phyloP scores from a whole-genome alignment of 2,329 filamentous ascomycete species.

The Aspergillus vadensis region DNA sequence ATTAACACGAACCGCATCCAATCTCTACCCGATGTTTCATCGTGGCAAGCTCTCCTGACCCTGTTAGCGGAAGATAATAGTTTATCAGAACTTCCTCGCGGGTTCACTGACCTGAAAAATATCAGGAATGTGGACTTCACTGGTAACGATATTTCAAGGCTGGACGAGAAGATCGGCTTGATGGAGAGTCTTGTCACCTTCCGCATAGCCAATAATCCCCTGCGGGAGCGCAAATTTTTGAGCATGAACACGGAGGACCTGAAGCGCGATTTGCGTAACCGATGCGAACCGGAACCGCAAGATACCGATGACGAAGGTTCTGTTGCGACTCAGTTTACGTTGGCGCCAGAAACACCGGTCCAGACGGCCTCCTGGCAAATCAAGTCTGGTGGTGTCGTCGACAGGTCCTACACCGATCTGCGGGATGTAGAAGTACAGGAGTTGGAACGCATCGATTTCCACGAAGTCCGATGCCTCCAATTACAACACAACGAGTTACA shows the following conservation, averaged over 20 bases:
- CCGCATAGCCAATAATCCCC: constrained; percentile 81
- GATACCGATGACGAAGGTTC: constrained; percentile 43
- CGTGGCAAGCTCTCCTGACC: constrained; percentile 72
- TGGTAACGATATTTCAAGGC: constrained; percentile 74
- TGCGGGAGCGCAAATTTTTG: constrained; percentile 83
- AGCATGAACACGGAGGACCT: constrained; percentile 78
- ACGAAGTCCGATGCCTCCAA: constrained; percentile 60
- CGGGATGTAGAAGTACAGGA: constrained; percentile 54
- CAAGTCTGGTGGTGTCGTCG: constrained; percentile 56
- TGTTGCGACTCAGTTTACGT: constrained; percentile 44
- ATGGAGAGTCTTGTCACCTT: constrained; percentile 79
- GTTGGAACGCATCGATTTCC: constrained; percentile 47
- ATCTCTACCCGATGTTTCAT: constrained; percentile 70
- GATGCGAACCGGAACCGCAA: constrained; percentile 57
- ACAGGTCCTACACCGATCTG: constrained; percentile 69
- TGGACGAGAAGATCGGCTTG: constrained; percentile 74
- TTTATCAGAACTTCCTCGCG: constrained; percentile 72
- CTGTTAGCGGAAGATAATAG: constrained; percentile 81
- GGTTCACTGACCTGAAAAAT: constrained; percentile 67
- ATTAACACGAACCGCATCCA: constrained; percentile 81
- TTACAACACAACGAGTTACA: constrained; percentile 78
- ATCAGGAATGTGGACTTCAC: constrained; percentile 80
- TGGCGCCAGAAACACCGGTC: constrained; percentile 48
- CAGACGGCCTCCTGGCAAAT: constrained; percentile 38
- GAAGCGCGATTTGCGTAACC: constrained; percentile 69